Evolutionary conservation across 495 filamentous ascomycete species (phyloP).

Genomic region (Immersiella caudata): DNA sequence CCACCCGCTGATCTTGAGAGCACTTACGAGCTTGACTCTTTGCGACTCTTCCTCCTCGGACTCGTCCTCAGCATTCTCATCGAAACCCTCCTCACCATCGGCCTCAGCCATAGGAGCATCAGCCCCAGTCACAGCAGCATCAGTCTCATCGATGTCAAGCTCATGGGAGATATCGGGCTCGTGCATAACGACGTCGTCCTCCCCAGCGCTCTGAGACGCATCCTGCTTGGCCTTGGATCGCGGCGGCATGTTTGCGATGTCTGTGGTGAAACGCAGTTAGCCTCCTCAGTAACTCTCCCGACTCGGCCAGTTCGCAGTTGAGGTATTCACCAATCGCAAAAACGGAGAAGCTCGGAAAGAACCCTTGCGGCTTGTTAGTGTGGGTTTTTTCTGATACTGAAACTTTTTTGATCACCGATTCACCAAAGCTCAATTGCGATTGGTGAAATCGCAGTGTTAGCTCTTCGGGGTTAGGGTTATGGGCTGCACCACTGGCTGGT

Average conservation of each 20-base stretch:
- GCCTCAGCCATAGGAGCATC: conserved; percentile 41
- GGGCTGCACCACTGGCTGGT: neutral
- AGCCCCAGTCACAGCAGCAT: conserved; percentile 44
- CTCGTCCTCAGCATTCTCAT: conserved; percentile 39
- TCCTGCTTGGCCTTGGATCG: conserved; percentile 35
- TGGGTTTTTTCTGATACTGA: conserved; percentile 2
- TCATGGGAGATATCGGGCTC: conserved; percentile 49
- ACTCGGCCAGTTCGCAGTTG: neutral
- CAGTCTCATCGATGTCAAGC: conserved; percentile 41
- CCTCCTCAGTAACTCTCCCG: neutral
- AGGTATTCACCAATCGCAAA: conserved; percentile 1
- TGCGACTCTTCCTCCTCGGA: conserved; percentile 32
- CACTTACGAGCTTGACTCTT: conserved; percentile 38
- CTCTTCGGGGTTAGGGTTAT: neutral
- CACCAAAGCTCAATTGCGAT: conserved; percentile 7
- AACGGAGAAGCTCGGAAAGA: neutral
- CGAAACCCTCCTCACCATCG: conserved; percentile 43
- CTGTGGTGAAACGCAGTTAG: neutral
- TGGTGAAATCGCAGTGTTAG: conserved; percentile 4
- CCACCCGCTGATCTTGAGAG: too few species aligned
- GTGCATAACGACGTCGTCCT: conserved; percentile 58
- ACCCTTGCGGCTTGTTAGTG: neutral
- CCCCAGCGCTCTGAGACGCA: conserved; percentile 21
- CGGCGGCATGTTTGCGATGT: conserved; percentile 31
- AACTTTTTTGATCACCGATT: conserved; percentile 9